Base-by-base conservation (phyloP, 495 filamentous ascomycete species). In the Xanthoparmelia taractica region DNA sequence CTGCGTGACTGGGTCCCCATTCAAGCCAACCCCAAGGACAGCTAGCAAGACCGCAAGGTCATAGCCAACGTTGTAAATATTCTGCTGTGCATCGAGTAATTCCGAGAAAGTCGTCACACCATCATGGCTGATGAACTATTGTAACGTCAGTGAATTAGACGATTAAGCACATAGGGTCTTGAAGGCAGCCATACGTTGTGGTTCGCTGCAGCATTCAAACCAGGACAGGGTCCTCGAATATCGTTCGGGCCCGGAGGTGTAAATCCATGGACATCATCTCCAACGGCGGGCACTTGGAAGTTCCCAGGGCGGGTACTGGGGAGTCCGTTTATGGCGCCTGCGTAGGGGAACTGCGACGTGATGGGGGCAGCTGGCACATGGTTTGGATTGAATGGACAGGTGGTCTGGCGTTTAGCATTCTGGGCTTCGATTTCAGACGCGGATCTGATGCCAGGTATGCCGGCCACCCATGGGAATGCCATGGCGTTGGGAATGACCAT, bases 201-300 rank as follows among this genome's bases (percentile, higher is more conserved):
- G 68, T 82, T 81, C 2, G 80, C 80, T 33, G 80, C 69, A 18
- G 74, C 67, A 60, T 82, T 81, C 43, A 82, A 65, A 43, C 75
- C 78, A 2, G 80, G 80, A 63, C 80, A 82, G 34, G 78, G 79
- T 55, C 75, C 75, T 29, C 79, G 75, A 47, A 64, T 59, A 47
- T 72, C 70, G 10, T 63, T 63, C 6, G 68, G 60, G 0, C 65
- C 45, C 5, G 71, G 71, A 37, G 70, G 6, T 31, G 56, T 57
- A 58, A 63, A 72, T n/a, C 50, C 63, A 63, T 72, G 65, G 13
- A 43, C 74, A 20, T 60, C 65, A 55, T 74, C 73, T 23, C 67
- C 67, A 29, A 40, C 31, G 4, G 71, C 71, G 13, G 76, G 75
- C 15, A 76, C 75, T 37, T 68, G 61, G 60, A 68, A 72, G 50